phyloP scores from a whole-genome alignment of 2,329 filamentous ascomycete species.

The Hypoxylon sp. region DNA sequence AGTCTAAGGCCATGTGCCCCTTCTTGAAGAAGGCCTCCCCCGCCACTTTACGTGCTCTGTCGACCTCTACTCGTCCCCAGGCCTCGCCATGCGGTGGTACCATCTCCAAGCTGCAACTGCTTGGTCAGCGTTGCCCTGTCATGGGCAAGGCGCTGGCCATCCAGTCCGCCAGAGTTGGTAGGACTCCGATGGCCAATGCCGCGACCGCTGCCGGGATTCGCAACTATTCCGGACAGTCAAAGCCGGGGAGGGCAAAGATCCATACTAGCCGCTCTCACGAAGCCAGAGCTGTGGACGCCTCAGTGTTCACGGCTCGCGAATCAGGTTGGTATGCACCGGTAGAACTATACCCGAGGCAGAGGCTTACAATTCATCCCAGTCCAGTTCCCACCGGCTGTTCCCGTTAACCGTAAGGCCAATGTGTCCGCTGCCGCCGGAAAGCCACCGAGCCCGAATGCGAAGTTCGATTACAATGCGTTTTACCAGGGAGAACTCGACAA shows the following conservation, averaged over 20 bases:
- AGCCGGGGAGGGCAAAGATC: conserved; percentile 77
- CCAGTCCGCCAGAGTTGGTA: conserved; percentile 75
- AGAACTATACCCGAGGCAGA: not conserved
- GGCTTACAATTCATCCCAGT: conserved; percentile 52
- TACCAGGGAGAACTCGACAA: conserved; percentile 92
- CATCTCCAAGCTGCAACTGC: conserved; percentile 96
- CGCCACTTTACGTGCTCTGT: conserved; percentile 90
- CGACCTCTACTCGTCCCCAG: conserved; percentile 77
- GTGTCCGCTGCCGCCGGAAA: conserved; percentile 49
- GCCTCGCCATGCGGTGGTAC: conserved; percentile 85
- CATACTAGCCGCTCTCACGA: conserved; percentile 85
- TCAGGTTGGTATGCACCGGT: conserved; percentile 60
- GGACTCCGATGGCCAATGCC: conserved; percentile 58
- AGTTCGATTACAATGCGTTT: conserved; percentile 93
- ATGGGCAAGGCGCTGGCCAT: conserved; percentile 98
- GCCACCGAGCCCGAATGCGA: conserved; percentile 59
- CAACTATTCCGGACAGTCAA: conserved; percentile 65
- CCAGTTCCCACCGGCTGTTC: conserved; percentile 56
- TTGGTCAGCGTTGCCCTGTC: conserved; percentile 94
- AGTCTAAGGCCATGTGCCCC: conserved; percentile 96
- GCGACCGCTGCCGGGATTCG: conserved; percentile 66
- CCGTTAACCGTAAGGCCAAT: conserved; percentile 52
- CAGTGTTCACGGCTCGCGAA: conserved; percentile 64
- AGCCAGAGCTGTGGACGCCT: conserved; percentile 80
- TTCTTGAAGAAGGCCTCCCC: conserved; percentile 97